Percentiles rank a stretch among this genome's conserved stretches.
Evolutionary conservation across 306 rosid species (phyloP).

Genomic region (Trichosanthes cucumerina): DNA sequence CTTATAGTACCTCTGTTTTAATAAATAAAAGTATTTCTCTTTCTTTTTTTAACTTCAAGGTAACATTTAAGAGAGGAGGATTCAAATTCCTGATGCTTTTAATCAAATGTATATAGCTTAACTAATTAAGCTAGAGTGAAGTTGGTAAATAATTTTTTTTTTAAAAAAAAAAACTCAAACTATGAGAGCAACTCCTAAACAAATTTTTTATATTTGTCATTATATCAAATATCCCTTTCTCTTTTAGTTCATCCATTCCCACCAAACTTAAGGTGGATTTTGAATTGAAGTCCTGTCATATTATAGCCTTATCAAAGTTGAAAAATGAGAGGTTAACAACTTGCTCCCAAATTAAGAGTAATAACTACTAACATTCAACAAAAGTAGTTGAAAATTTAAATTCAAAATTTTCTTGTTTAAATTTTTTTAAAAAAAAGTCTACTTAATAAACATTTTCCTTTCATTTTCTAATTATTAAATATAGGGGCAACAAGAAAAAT

Average conservation of each 20-base stretch:
- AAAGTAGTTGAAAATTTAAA: background rate
- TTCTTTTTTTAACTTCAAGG: too few relatives aligned
- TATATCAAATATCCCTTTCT: background rate
- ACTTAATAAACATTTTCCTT: background rate
- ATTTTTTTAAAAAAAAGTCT: background rate
- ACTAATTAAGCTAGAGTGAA: too few relatives aligned
- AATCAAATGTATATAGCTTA: too few relatives aligned
- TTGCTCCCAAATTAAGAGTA: background rate
- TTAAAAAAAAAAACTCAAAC: background rate
- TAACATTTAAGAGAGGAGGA: too few relatives aligned
- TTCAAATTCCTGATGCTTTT: too few relatives aligned
- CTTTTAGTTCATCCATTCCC: background rate
- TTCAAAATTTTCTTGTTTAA: background rate
- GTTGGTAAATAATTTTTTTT: background rate
- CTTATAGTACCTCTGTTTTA: too few relatives aligned
- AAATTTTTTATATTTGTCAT: background rate
- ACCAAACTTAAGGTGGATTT: background rate
- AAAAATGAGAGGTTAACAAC: slow-evolving; percentile 2
- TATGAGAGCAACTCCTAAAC: background rate
- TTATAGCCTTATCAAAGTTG: background rate
- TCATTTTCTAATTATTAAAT: background rate
- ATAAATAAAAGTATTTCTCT: too few relatives aligned
- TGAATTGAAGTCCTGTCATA: background rate
- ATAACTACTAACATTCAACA: background rate
- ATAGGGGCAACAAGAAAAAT: too few relatives aligned